Conservation (phyloP, 2,329 filamentous ascomycete species). For the Lomentospora prolificans region DNA sequence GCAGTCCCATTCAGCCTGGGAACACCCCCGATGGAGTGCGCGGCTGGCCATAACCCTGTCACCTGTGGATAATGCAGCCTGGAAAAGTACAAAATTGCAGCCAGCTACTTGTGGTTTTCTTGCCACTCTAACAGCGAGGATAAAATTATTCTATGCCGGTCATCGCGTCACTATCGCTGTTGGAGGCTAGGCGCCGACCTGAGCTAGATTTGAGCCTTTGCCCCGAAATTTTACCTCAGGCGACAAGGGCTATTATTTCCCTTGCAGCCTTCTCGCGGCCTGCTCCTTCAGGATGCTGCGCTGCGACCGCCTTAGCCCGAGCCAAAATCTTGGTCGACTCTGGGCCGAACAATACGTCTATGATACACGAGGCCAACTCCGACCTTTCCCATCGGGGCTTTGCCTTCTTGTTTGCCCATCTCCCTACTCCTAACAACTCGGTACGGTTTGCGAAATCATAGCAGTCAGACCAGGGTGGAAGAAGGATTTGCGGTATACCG, state of each 20-base stretch:
- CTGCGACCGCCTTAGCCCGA: not conserved
- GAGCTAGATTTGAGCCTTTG: too few relatives aligned
- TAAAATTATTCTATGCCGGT: too few relatives aligned
- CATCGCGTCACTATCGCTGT: too few relatives aligned
- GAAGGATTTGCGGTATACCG: conserved; percentile 33
- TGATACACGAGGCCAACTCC: not conserved
- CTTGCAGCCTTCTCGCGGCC: not conserved
- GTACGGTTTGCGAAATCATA: conserved; percentile 35
- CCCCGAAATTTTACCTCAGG: too few relatives aligned
- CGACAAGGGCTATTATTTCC: not conserved
- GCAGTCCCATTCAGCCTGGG: too few relatives aligned
- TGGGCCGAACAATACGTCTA: not conserved
- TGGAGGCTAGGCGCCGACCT: too few relatives aligned
- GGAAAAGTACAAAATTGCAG: too few relatives aligned
- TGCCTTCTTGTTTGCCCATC: conserved; percentile 15
- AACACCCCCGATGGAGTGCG: too few relatives aligned
- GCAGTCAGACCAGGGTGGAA: conserved; percentile 35
- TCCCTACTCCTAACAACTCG: conserved; percentile 32
- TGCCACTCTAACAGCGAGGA: too few relatives aligned
- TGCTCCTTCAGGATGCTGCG: not conserved
- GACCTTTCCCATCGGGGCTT: conserved; percentile 16
- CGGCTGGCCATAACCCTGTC: too few relatives aligned
- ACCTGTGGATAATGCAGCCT: too few relatives aligned
- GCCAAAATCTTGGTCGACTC: not conserved
- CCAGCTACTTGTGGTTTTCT: too few relatives aligned